Evolutionary conservation across 306 rosid species (phyloP).

Genomic region (Prunus padus): DNA sequence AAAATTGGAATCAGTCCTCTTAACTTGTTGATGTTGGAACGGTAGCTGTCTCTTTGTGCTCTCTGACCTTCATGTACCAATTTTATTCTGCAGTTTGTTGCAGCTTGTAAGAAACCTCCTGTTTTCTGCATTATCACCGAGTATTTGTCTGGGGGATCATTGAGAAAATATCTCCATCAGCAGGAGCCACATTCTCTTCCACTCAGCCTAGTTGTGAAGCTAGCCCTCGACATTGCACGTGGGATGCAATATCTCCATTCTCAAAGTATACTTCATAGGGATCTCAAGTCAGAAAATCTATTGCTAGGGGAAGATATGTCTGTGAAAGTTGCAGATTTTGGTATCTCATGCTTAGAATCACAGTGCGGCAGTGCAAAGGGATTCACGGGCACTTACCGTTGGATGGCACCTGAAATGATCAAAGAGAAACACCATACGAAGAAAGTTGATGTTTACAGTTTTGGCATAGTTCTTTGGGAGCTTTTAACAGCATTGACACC

Average conservation of each 20-base stretch:
- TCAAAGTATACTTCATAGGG: slow-evolving; percentile 92
- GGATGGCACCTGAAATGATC: slow-evolving; percentile 99
- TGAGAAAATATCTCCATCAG: slow-evolving; percentile 80
- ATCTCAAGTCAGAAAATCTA: slow-evolving; percentile 93
- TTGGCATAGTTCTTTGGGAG: slow-evolving; percentile 97
- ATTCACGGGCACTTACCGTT: slow-evolving; percentile 91
- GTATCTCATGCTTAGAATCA: slow-evolving; percentile 89
- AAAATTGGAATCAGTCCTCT: background rate
- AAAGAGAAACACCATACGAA: slow-evolving; percentile 86
- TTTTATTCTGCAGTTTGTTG: slow-evolving; percentile 65
- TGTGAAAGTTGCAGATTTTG: slow-evolving; percentile 95
- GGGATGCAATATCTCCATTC: slow-evolving; percentile 96
- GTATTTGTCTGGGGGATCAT: slow-evolving; percentile 84
- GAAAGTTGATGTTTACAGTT: slow-evolving; percentile 95
- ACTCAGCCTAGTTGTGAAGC: slow-evolving; percentile 59
- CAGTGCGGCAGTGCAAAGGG: slow-evolving; percentile 74
- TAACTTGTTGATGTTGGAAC: slow-evolving; percentile 7
- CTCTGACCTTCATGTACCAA: slow-evolving; percentile 15
- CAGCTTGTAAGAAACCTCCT: slow-evolving; percentile 96
- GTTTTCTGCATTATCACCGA: slow-evolving; percentile 93
- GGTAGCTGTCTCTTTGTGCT: background rate
- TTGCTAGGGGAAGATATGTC: slow-evolving; percentile 84
- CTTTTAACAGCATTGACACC: slow-evolving; percentile 82
- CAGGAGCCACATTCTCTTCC: slow-evolving; percentile 79
- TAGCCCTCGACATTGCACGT: slow-evolving; percentile 71